Evolutionary conservation across 192 early-diverging fungal genomes (phyloP).

Genomic region (Coemansia sp.): DNA sequence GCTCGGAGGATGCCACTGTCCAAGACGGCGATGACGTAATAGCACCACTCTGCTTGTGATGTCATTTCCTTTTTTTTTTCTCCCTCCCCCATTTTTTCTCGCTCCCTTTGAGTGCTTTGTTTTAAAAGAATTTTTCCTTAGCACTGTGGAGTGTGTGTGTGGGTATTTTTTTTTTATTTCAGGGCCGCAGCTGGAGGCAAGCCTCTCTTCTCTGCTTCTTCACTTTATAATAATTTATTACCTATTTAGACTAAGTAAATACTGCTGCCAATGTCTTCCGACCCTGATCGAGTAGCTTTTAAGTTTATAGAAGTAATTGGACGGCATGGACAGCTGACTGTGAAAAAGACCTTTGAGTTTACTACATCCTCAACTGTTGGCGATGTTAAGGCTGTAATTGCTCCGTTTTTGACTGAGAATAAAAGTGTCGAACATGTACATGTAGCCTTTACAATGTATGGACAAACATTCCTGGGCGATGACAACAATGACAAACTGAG

Average conservation of each 20-base stretch:
- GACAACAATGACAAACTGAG: neutral
- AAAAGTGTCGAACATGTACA: neutral
- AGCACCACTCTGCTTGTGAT: no score
- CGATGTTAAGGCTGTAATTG: neutral
- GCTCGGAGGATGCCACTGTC: no score
- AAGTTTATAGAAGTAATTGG: neutral
- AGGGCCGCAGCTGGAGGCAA: neutral
- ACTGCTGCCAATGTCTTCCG: neutral
- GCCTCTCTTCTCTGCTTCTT: neutral
- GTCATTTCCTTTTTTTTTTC: no score
- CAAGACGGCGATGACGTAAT: no score
- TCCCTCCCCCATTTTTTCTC: no score
- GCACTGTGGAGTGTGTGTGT: no score
- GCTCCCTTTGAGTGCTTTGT: no score
- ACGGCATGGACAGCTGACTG: neutral
- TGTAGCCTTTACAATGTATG: neutral
- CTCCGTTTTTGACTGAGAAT: neutral
- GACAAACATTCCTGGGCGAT: neutral
- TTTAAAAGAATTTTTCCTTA: no score
- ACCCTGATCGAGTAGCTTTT: neutral
- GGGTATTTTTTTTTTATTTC: neutral
- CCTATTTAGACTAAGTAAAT: neutral
- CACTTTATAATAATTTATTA: neutral
- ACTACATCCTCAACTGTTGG: neutral
- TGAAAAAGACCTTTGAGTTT: neutral